Evolutionary conservation across 2,329 filamentous ascomycete species (phyloP).

Genomic region (Beauveria rudraprayagi): DNA sequence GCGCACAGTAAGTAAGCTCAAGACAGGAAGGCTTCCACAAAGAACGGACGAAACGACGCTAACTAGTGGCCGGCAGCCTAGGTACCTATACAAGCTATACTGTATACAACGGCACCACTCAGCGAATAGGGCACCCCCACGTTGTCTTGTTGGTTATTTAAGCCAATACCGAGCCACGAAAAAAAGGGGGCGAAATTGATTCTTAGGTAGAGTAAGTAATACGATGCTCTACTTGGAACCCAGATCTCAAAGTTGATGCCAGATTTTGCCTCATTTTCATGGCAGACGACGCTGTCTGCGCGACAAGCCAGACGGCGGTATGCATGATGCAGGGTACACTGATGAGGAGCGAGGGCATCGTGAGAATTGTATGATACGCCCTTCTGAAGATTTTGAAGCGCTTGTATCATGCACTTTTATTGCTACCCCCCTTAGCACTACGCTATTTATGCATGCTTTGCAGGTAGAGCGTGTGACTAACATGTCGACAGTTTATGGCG

Average conservation of each 20-base stretch:
- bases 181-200: no score
- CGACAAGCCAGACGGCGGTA: not conserved
- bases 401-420: no score
- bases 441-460: no score
- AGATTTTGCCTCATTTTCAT: not conserved
- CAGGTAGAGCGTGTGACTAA: no score
- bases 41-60: not conserved
- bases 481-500: no score
- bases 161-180: not conserved
- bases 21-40: not conserved
- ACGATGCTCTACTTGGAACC: not conserved
- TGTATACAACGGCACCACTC: not conserved
- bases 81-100: no score
- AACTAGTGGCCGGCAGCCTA: not conserved
- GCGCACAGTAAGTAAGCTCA: not conserved
- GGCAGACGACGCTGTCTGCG: not conserved
- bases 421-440: no score
- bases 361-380: not conserved
- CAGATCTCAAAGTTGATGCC: no score
- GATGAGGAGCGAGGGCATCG: not conserved
- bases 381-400: no score
- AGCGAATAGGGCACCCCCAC: not conserved
- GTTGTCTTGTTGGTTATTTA: not conserved
- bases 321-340: not conserved
- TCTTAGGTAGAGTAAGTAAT: not conserved